Evolutionary conservation across 2,329 filamentous ascomycete species (phyloP), one percentile per base, ranked within the genome.

Genomic region (Grosmannia huntii): DNA sequence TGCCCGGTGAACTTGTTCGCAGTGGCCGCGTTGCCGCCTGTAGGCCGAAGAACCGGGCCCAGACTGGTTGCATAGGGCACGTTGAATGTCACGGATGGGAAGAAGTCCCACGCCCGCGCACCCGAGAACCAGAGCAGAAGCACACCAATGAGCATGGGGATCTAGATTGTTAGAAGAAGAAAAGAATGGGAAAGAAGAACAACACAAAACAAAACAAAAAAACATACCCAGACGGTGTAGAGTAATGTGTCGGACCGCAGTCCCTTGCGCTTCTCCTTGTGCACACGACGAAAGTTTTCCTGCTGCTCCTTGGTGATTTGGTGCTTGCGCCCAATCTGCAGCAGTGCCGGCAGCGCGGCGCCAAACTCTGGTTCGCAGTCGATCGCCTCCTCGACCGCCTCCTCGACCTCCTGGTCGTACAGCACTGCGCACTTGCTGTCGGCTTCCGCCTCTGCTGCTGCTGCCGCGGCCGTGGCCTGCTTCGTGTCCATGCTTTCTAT

Each of bases 161-260:
- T 63, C 62, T 62, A 36, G 33, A 52, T 41, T 14, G 16, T 46
- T 25, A 31, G 38, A 12, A 36, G 36, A 23, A 4, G 5, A 1
- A 27, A 38, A 14, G 36, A 33, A 25, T 10, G 28, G 25, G 49
- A 21, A 23, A 36, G 41, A 49, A 23, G 14, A 12, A 55, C 23
- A 16, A 11, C 48, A 48, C 10, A 10, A 27, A 52, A 31, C 19
- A 28, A 33, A 41, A 6, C 49, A 41, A 46, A 41, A 38, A 25
- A 16, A 60, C 75, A 66, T 77, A 85, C 82, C 84, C 84, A 87
- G 65, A 87, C 76, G 64, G 85, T 83, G 72, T 84, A 86, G 52
- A 87, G 72, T 66, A 85, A 85, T 64, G 78, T 77, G 65, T 87
- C 84, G 60, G 79, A 80, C 63, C 81, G 78, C 60, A 85, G 72